Percentiles rank a stretch among this genome's conserved stretches.
These are phyloP conservation scores for Vairimorpha apis DNA, from an alignment of 371 early-diverging fungal species.

Conservation along the genomic window DNA sequence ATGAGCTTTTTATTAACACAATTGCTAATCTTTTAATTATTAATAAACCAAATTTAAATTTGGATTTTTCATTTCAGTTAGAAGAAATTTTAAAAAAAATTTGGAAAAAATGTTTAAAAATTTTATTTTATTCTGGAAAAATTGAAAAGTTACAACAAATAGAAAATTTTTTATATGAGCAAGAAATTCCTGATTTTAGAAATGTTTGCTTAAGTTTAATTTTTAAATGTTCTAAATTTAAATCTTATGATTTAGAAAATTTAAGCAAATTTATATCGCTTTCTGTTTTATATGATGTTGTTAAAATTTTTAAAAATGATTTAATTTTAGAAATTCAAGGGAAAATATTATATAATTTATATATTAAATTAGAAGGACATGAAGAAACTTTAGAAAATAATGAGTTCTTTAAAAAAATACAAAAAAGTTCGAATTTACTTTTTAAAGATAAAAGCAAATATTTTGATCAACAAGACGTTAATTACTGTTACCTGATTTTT, in stretches of 20 bases:
- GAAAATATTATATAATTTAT: conserved; percentile 31
- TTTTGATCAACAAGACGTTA: background rate
- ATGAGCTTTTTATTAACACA: conserved; percentile 10
- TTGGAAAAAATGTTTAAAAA: conserved; percentile 38
- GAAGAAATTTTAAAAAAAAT: conserved; percentile 40
- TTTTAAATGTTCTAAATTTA: conserved; percentile 7
- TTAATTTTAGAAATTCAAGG: conserved; percentile 34
- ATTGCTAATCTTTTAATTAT: conserved; percentile 30
- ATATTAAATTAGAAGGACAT: conserved; percentile 6
- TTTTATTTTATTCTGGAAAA: conserved; percentile 34
- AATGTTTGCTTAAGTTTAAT: conserved; percentile 45
- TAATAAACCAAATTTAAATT: conserved; percentile 1
- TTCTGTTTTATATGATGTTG: conserved; percentile 42
- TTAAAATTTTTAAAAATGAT: conserved; percentile 39
- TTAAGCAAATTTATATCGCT: conserved; percentile 21
- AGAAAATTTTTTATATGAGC: conserved; percentile 2
- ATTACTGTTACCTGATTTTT: conserved; percentile 42
- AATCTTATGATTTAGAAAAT: conserved; percentile 50
- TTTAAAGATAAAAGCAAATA: background rate
- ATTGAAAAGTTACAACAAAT: conserved; percentile 31
- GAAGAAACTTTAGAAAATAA: background rate
- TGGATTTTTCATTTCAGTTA: conserved; percentile 24
- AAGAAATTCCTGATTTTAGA: conserved; percentile 43
- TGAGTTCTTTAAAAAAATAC: background rate
- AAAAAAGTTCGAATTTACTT: background rate